Evolutionary conservation across 2,329 filamentous ascomycete species (phyloP), one percentile per base, ranked within the genome.

Genomic region (Fusarium acutatum): DNA sequence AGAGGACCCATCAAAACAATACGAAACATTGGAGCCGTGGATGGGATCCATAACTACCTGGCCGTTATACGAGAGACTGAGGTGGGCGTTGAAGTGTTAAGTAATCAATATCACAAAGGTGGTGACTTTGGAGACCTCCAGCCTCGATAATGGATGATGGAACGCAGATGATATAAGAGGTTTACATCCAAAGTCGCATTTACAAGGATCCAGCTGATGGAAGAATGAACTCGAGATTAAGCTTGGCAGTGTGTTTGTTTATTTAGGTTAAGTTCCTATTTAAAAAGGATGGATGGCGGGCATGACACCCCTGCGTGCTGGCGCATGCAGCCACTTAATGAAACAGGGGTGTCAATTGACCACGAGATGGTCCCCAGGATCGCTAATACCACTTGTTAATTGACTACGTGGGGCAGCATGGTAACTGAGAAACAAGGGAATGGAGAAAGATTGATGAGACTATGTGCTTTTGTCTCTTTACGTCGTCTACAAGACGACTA

Each of bases 261-360:
- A 62, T 69, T 59, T 69, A 69, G 66, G 46, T 44, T 68, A 56
- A 58, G 53, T 58, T 59, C 53, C 67, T 64, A 76, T 65, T 76
- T 75, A 74, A 73, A 76, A 75, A 59, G 75, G 69, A 70, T 72
- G 69, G 61, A 77, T 78, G 75, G 76, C 75, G 69, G 75, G 77
- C 76, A 78, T 77, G 71, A 73, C 69, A 78, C 75, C 77, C 77
- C 75, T 78, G 77, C 64, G 73, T 53, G 64, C 67, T 68, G 76
- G 74, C 73, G 73, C 66, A 78, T 78, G 77, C 77, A 78, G 76
- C 76, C 77, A 78, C 77, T 78, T 78, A 77, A 78, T 78, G 70
- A 75, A 69, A 72, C 76, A 78, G 76, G 76, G 76, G 76, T 75
- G 64, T 65, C 67, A 62, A 69, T 69, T 71, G 74, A 77, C 71